Percentiles rank a stretch among this genome's conserved stretches.
These are phyloP conservation scores for Candida ovalis DNA, from an alignment of 805 yeast genomes.

Conservation along the genomic window DNA sequence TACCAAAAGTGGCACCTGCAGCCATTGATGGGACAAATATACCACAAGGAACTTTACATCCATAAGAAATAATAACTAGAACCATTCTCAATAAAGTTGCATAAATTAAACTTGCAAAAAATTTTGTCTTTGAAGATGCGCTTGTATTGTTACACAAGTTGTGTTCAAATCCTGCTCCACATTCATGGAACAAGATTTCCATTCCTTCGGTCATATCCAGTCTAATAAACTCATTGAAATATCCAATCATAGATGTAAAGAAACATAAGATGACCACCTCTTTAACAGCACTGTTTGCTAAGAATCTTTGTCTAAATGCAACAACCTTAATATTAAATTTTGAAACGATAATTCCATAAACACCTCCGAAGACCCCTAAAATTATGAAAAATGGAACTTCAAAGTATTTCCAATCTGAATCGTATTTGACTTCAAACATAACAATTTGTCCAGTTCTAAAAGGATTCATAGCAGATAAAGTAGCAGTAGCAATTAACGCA, in stretches of 20 bases:
- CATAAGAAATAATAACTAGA: constrained; percentile 81
- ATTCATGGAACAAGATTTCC: constrained; percentile 85
- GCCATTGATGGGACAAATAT: constrained; percentile 97
- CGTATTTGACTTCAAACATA: constrained; percentile 86
- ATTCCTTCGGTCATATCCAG: constrained; percentile 95
- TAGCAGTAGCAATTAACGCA: constrained; percentile 80
- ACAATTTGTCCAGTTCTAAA: constrained; percentile 94
- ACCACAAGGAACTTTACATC: constrained; percentile 96
- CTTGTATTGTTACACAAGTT: constrained; percentile 34
- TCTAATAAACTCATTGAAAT: constrained; percentile 75
- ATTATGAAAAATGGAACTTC: constrained; percentile 79
- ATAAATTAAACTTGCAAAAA: constrained; percentile 51
- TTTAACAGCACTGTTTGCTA: constrained; percentile 53
- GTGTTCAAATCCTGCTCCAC: constrained; percentile 44
- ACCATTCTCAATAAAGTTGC: constrained; percentile 73
- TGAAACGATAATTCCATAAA: constrained; percentile 77
- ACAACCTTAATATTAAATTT: constrained; percentile 74
- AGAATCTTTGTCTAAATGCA: constrained; percentile 68
- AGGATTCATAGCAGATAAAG: constrained; percentile 79
- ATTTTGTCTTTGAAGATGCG: constrained; percentile 24
- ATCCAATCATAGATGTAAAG: constrained; percentile 72
- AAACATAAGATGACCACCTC: constrained; percentile 70
- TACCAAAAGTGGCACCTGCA: constrained; percentile 91
- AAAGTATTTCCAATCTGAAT: constrained; percentile 78
- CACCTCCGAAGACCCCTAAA: constrained; percentile 87